Base-by-base conservation (phyloP, 371 early-diverging fungal species). In the Mortierella sp. region DNA sequence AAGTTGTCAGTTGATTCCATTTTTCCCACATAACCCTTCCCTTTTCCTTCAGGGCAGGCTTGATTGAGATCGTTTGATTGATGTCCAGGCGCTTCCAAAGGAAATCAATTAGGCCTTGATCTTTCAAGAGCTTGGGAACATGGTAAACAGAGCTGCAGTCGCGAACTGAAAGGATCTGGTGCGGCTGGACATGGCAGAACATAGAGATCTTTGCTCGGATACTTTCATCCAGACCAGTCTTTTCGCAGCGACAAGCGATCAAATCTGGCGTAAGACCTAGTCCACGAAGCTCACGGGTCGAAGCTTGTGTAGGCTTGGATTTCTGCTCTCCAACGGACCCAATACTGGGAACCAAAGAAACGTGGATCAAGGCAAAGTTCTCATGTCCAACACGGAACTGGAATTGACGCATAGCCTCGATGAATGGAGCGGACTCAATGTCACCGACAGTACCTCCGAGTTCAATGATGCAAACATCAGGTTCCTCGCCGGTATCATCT, bases 381-480 rank as follows among this genome's bases (percentile, higher is more conserved):
- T 96, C 96, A 74, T 92, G 93, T 23, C 98, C 99, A 31, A 98
- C 98, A 73, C 98, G 95, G 90, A 95, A 96, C 83, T 98, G 96
- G 91, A 99, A 97, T 85, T 99, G 99, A 82, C 99, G 93, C 94
- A 99, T 95, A 51, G 99, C 99, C 86, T 99, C 99, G 65, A 99
- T 93, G 82, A 98, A 99, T 56, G 99, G 98, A 59, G 97, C 97
- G 9, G 98, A 97, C 86, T 99, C 99, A 78, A 97, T 97, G 84
- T 99, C 99, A 72, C 99, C 99, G 9, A 99, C 97, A 34, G 99
- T 98, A 64, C 99, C 99, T 68, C 99, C 99, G 49, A 99, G 89
- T 86, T 99, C 99, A 72, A 99, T 93, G 70, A 99, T 97, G 86
- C 99, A 98, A 47, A 99, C 95, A 83, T 99, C 99, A 31, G 99